Conservation (phyloP, 345 rosid genomes). For the Rhizophora mangle region DNA sequence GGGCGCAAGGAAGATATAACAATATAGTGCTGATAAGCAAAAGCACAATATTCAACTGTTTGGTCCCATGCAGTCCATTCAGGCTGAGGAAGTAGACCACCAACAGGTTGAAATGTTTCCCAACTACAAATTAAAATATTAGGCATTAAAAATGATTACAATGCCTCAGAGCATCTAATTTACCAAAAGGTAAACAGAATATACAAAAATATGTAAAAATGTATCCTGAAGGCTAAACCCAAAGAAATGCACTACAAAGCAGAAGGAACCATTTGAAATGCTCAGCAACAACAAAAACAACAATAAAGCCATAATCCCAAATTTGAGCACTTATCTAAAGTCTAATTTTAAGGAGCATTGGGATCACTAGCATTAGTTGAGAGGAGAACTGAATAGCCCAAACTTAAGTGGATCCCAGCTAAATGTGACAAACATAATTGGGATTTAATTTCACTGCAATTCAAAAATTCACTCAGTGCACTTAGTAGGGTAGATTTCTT, state of each 20-base stretch:
- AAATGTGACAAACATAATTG: too few species aligned
- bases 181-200: not conserved
- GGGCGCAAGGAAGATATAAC: slow-evolving; percentile 94
- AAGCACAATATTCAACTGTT: slow-evolving; percentile 97
- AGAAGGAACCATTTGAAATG: not conserved
- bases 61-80: slow-evolving; percentile 99
- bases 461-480: too few species aligned
- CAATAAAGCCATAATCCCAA: too few species aligned
- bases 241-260: not conserved
- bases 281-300: not conserved
- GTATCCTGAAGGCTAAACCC: too few species aligned
- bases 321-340: too few species aligned
- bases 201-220: too few species aligned
- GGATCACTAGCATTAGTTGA: too few species aligned
- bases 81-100: slow-evolving; percentile 96
- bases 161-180: slow-evolving; percentile 1
- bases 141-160: slow-evolving; percentile 14
- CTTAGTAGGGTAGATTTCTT: too few species aligned
- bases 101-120: slow-evolving; percentile 96
- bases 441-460: too few species aligned
- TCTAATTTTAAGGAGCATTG: too few species aligned
- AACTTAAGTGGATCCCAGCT: too few species aligned
- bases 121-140: slow-evolving; percentile 56
- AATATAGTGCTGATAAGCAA: slow-evolving; percentile 86
- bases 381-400: too few species aligned